Base-by-base conservation (phyloP, 139 green algal genomes). In the Coccomyxa sp. region DNA sequence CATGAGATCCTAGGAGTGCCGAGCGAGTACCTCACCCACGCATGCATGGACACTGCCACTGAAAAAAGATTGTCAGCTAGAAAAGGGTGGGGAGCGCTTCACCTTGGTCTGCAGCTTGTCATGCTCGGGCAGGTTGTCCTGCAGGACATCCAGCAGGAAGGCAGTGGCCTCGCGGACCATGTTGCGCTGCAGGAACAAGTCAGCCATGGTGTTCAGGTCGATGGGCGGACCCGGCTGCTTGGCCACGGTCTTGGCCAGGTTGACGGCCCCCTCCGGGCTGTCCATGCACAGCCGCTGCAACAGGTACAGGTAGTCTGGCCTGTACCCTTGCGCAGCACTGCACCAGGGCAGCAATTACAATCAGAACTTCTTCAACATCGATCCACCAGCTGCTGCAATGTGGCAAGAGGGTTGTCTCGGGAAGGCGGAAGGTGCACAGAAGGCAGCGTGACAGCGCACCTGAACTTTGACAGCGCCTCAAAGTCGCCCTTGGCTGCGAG, bases 401-500 rank as follows among this genome's bases (percentile, higher is more conserved):
- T 71, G 21, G 63, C 18, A 21, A 71, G 21, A 25, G 63, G 4
- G 18, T 71, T 71, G 63, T 71, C 18, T 1, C 63, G 21, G 18
- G 10, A 71, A 11, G 63, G 63, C 18, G 21, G 21, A 28, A 21
- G 1, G 63, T 71, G 63, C 63, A 21, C 21, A 25, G 7, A 25
- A 28, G 63, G 63, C 18, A 9, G 18, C 21, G 9, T 71, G 63
- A 25, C 18, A 25, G 18, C 21, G 63, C 21, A 71, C 63, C 63
- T 89, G 83, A 93, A 94, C 31, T 89, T 83, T 51, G 88, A 84
- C 77, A 99, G 92, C 86, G 95, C 92, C 21, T 96, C 92, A 87
- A 98, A 97, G 89, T 99, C 96, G 27, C 95, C 95, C 89, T 97
- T 96, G 89, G 97, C 95, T 1, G 97, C 97, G 59, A 99, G 90